Evolutionary conservation across 495 filamentous ascomycete species (phyloP), one percentile per base, ranked within the genome.

Genomic region (Penicillium lagena): DNA sequence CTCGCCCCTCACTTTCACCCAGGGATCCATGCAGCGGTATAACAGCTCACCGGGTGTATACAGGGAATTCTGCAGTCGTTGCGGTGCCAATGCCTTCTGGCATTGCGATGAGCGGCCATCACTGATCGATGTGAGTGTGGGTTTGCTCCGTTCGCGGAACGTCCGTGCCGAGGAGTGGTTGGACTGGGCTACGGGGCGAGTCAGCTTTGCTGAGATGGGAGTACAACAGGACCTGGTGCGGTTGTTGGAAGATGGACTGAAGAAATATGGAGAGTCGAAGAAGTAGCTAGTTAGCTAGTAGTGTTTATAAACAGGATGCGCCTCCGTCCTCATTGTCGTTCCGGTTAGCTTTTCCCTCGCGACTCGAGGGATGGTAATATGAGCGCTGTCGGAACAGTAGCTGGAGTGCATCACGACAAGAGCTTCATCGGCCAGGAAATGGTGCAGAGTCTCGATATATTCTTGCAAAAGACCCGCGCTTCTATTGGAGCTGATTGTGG

Each of bases 21-120:
- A 59, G 7, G 73, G 78, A 4, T 73, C 67, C 1, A 62, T 85
- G 55, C 69, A 63, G 44, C 60, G 45, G 14, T 82, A 83, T 57
- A 54, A 64, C 7, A 82, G 78, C 49, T 78, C 77, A 2, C 59
- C 69, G 0, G 68, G 67, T 1, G 73, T 80, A 2, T 68, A 66
- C 34, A 67, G 85, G n/a, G 75, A 83, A 40, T 87, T 86, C 54
- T 88, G 85, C 55, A 50, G 58, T 1, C 50, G 40, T 5, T 88
- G 85, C 53, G 83, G 83, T 1, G 83, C 83, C 1, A 83, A 73
- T 0, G 72, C 82, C 1, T 87, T 86, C 58, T 88, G 79, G 77
- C 76, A 80, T 55, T 72, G 74, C 34, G 62, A 70, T 22, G 59
- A 60, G 49, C 71, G 82, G 30, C 75, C 78, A 7, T 65, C 69